Percentiles rank a stretch among this genome's conserved stretches.
Evolutionary conservation across 495 filamentous ascomycete genomes (phyloP).

Genomic region (Neurospora discreta): DNA sequence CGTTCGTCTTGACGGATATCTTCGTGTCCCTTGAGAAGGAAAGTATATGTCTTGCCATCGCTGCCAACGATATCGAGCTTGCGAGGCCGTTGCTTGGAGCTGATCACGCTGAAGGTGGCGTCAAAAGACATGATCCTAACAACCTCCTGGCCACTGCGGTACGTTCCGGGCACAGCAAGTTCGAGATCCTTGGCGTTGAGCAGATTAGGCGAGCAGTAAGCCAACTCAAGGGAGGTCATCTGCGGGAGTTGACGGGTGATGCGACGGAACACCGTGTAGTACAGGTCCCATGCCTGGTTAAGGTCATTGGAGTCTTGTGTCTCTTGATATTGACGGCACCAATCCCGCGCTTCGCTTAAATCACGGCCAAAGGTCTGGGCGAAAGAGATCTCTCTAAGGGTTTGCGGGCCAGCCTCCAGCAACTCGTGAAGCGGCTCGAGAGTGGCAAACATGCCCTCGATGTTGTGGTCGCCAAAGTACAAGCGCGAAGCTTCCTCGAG

Average conservation of each 20-base stretch:
- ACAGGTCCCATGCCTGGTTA: conserved; percentile 97
- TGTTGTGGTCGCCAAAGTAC: conserved; percentile 89
- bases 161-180: conserved; percentile 88
- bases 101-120: conserved; percentile 78
- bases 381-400: conserved; percentile 89
- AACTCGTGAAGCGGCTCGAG: conserved; percentile 84
- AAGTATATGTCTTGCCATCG: conserved; percentile 77
- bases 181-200: conserved; percentile 73
- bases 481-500: conserved; percentile 90
- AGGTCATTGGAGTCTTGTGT: conserved; percentile 85
- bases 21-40: conserved; percentile 90
- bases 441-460: conserved; percentile 91
- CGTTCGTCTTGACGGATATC: conserved; percentile 97
- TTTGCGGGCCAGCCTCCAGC: conserved; percentile 82
- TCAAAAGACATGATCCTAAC: conserved; percentile 85
- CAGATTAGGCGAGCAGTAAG: conserved; percentile 90
- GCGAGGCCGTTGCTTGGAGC: conserved; percentile 89
- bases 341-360: conserved; percentile 85
- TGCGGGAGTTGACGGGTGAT: conserved; percentile 91
- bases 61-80: conserved; percentile 81
- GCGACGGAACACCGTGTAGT: conserved; percentile 93
- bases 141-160: conserved; percentile 75
- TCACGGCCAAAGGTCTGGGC: conserved; percentile 96
- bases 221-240: conserved; percentile 81
- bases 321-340: conserved; percentile 80